A percentile compares a stretch with the other conserved stretches of the same genome.
phyloP scores from a whole-genome alignment of 192 early-diverging fungal genomes.

The Coemansia sp. region DNA sequence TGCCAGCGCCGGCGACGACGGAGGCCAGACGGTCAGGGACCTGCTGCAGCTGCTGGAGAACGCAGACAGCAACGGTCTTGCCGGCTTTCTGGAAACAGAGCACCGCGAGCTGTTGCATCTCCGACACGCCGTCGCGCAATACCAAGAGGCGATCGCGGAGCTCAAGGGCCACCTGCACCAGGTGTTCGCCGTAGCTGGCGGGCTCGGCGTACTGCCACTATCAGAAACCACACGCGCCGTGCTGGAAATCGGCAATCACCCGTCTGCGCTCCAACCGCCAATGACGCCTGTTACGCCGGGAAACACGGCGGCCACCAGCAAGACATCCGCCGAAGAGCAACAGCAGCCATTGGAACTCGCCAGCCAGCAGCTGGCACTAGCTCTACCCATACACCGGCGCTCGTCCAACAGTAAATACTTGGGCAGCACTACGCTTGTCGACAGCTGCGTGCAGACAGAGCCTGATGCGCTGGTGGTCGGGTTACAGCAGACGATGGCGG shows the following conservation, averaged over 20 bases:
- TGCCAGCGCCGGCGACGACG: neutral
- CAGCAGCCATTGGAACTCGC: neutral
- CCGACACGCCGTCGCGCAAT: constrained; percentile 12
- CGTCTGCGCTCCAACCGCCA: neutral
- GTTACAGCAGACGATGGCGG: constrained; percentile 19
- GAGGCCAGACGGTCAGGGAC: constrained; percentile 10
- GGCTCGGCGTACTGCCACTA: constrained; percentile 23
- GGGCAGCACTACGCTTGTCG: neutral
- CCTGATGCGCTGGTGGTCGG: constrained; percentile 4
- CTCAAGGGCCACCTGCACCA: constrained; percentile 27
- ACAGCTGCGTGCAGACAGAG: neutral
- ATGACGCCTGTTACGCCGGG: constrained; percentile 17
- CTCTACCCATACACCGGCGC: neutral
- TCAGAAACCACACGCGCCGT: constrained; percentile 11
- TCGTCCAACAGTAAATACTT: neutral
- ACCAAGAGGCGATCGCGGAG: constrained; percentile 22
- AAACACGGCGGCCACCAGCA: neutral
- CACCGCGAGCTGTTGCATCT: constrained; percentile 29
- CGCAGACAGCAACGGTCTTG: constrained; percentile 19
- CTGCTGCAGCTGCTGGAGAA: constrained; percentile 24
- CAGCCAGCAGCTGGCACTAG: neutral
- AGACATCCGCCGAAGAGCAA: neutral
- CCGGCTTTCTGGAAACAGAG: constrained; percentile 21
- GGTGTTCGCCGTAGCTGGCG: constrained; percentile 29
- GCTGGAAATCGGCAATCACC: neutral